Conservation (phyloP, 164 flowering plant genomes). For the Amborella trichopoda region DNA sequence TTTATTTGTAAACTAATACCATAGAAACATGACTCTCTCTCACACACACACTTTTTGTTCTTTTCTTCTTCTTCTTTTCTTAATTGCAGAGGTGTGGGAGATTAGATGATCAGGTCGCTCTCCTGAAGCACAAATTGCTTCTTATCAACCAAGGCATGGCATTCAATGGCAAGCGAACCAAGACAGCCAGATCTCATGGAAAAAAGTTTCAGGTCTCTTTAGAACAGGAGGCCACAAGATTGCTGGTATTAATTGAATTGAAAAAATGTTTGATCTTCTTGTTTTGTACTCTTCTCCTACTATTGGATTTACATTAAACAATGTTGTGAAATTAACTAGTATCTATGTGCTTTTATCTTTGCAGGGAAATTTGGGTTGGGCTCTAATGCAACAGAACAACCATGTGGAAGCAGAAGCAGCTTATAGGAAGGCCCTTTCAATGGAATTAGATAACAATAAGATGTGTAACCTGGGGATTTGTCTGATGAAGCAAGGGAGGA, state of each 20-base stretch:
- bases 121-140: slow-evolving; percentile 71
- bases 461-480: slow-evolving; percentile 99
- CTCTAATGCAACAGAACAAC: slow-evolving; percentile 88
- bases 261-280: background rate
- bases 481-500: slow-evolving; percentile 93
- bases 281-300: background rate
- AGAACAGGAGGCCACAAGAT: slow-evolving; percentile 92
- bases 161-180: slow-evolving; percentile 96
- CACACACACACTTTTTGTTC: background rate
- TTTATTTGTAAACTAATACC: background rate
- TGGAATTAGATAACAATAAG: slow-evolving; percentile 87
- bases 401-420: slow-evolving; percentile 87
- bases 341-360: slow-evolving; percentile 1
- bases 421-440: slow-evolving; percentile 64
- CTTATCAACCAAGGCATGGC: slow-evolving; percentile 93
- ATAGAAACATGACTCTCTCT: background rate
- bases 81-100: slow-evolving; percentile 84
- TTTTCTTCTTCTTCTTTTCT: background rate
- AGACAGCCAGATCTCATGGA: slow-evolving; percentile 96
- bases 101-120: slow-evolving; percentile 78
- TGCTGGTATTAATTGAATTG: slow-evolving; percentile 42
- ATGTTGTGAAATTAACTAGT: background rate
- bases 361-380: slow-evolving; percentile 99
- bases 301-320: background rate
- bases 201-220: slow-evolving; percentile 95